Evolutionary conservation across 768 basidiomycete species (phyloP).

Genomic region (Russula vinacea): DNA sequence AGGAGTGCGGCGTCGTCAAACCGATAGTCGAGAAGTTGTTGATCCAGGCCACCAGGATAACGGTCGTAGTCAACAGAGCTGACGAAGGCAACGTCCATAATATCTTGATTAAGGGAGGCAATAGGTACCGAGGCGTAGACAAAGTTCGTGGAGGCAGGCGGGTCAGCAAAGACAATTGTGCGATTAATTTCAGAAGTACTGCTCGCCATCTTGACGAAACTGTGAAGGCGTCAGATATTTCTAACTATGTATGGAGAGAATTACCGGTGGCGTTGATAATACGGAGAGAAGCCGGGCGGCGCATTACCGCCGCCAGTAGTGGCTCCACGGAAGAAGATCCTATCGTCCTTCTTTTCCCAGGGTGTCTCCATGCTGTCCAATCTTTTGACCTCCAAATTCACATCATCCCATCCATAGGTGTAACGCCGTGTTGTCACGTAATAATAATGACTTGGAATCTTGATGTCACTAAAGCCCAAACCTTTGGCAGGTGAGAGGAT

Average conservation of each 20-base stretch:
- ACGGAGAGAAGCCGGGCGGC: conserved; percentile 75
- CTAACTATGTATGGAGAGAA: conserved; percentile 28
- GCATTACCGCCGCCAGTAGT: conserved; percentile 92
- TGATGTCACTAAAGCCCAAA: conserved; percentile 81
- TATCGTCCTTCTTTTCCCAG: conserved; percentile 89
- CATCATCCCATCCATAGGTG: conserved; percentile 87
- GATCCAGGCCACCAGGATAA: conserved; percentile 73
- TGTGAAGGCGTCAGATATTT: conserved; percentile 22
- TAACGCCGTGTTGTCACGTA: conserved; percentile 77
- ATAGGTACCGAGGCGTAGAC: conserved; percentile 60
- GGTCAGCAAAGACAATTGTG: conserved; percentile 68
- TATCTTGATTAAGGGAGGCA: conserved; percentile 62
- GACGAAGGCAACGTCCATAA: conserved; percentile 87
- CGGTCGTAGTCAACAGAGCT: conserved; percentile 65
- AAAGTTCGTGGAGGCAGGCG: conserved; percentile 54
- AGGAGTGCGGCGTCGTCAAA: conserved; percentile 75
- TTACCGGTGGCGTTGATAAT: conserved; percentile 85
- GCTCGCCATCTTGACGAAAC: conserved; percentile 81
- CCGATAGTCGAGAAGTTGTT: conserved; percentile 60
- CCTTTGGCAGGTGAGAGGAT: conserved; percentile 91
- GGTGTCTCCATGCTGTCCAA: conserved; percentile 82
- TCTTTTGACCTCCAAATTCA: conserved; percentile 66
- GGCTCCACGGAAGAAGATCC: conserved; percentile 93
- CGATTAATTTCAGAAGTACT: conserved; percentile 48
- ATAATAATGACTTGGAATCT: conserved; percentile 97